A percentile compares a stretch with the other conserved stretches of the same genome.
phyloP scores from a whole-genome alignment of 2,329 filamentous ascomycete species.

The Ascochyta rabiei region DNA sequence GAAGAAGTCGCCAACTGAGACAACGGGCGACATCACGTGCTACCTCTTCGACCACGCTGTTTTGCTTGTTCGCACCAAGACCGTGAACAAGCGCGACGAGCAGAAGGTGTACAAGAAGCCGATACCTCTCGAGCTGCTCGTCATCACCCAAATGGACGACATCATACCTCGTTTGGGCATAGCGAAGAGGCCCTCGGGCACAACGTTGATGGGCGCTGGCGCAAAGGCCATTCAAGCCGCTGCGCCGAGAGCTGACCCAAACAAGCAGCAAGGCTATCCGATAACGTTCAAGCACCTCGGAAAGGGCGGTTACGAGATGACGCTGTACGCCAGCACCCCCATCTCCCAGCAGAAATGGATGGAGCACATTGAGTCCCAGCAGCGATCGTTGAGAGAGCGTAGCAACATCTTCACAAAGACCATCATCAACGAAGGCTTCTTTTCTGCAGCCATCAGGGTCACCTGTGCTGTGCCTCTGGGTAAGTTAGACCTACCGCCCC shows the following conservation, averaged over 20 bases:
- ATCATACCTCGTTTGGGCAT: conserved; percentile 81
- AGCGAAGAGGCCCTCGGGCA: conserved; percentile 79
- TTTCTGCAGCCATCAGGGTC: conserved; percentile 85
- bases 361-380: conserved; percentile 90
- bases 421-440: conserved; percentile 82
- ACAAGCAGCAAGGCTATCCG: conserved; percentile 78
- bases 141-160: conserved; percentile 97
- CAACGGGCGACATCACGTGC: conserved; percentile 81
- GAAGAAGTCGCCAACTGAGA: conserved; percentile 90
- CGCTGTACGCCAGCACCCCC: conserved; percentile 84
- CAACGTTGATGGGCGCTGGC: conserved; percentile 66
- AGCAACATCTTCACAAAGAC: conserved; percentile 74
- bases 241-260: conserved; percentile 42
- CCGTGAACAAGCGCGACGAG: conserved; percentile 90
- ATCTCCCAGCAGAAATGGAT: conserved; percentile 95
- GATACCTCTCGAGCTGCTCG: conserved; percentile 89
- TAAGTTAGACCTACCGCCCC: conserved; percentile 52
- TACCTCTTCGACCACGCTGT: conserved; percentile 98
- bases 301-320: conserved; percentile 92
- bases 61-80: conserved; percentile 87
- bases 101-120: conserved; percentile 94
- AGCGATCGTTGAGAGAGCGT: conserved; percentile 79
- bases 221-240: conserved; percentile 57
- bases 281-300: conserved; percentile 97
- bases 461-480: conserved; percentile 94